A percentile compares a stretch with the other conserved stretches of the same genome.
Conservation (phyloP, 805 yeast species). For the Wickerhamomyces sydowiorum region DNA sequence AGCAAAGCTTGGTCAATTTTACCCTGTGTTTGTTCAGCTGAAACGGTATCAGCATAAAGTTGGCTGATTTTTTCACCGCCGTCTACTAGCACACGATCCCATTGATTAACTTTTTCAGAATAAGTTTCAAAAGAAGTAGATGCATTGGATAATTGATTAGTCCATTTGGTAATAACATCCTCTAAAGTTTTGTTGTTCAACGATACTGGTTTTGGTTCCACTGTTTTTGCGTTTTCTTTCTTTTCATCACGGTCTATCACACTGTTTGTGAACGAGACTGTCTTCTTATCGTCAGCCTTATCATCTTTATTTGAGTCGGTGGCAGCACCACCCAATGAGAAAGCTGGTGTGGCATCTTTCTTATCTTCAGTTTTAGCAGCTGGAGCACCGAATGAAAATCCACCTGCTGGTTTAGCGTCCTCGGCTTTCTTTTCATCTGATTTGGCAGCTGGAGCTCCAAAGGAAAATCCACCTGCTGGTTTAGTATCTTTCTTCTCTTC, state of each 20-base stretch:
- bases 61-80: conserved; percentile 83
- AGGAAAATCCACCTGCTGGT: conserved; percentile 8
- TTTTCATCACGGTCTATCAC: conserved; percentile 21
- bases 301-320: conserved; percentile 12
- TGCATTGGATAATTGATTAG: conserved; percentile 71
- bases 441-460: conserved; percentile 11
- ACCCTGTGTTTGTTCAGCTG: conserved; percentile 79
- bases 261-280: conserved; percentile 22
- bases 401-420: conserved; percentile 9
- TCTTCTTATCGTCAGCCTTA: conserved; percentile 15
- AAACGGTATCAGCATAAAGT: conserved; percentile 67
- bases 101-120: conserved; percentile 66
- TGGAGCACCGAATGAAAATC: conserved; percentile 13
- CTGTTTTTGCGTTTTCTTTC: conserved; percentile 43
- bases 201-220: conserved; percentile 65
- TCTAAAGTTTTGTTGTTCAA: conserved; percentile 89
- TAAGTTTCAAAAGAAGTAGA: conserved; percentile 70
- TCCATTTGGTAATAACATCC: conserved; percentile 91
- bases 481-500: background rate
- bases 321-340: conserved; percentile 14
- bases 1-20: conserved; percentile 83
- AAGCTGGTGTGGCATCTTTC: conserved; percentile 12
- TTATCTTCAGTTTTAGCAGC: conserved; percentile 7
- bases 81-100: conserved; percentile 81
- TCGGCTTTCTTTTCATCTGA: conserved; percentile 9